Conservation (phyloP, 331 rosid genomes). For the Arachis monticola region DNA sequence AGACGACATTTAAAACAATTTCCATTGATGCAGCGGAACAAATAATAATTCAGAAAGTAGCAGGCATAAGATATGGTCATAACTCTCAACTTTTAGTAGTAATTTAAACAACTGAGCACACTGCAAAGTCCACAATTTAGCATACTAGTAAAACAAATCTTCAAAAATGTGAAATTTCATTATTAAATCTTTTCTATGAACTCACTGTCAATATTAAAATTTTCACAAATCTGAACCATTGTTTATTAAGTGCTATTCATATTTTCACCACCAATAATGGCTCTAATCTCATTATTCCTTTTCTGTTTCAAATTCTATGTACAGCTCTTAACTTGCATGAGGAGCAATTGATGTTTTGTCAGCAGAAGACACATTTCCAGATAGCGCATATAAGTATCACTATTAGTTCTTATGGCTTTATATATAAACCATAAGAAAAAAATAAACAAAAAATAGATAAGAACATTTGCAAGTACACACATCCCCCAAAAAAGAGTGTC, state of each 20-base stretch:
- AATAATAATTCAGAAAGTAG: neutral
- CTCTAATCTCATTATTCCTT: conserved; percentile 29
- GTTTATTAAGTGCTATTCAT: conserved; percentile 20
- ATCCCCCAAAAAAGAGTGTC: neutral
- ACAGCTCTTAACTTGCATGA: conserved; percentile 27
- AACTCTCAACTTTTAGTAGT: neutral
- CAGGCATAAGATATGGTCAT: neutral
- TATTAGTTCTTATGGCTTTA: conserved; percentile 12
- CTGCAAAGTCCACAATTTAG: neutral
- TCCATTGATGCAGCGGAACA: neutral
- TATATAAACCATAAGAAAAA: conserved; percentile 17
- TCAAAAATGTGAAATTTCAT: neutral
- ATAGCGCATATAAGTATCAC: conserved; percentile 5
- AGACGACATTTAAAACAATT: neutral
- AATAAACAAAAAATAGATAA: conserved; percentile 28
- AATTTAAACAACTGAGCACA: neutral
- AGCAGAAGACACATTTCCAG: conserved; percentile 28
- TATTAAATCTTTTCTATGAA: neutral
- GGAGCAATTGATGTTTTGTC: conserved; percentile 29
- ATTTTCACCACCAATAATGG: conserved; percentile 19
- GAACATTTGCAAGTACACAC: conserved; percentile 29
- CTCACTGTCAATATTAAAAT: neutral
- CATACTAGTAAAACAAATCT: neutral
- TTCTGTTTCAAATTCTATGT: conserved; percentile 33
- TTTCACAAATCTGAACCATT: neutral